Percentiles rank a stretch among this genome's conserved stretches.
These are phyloP conservation scores for Kwoniella shandongensis DNA, from an alignment of 768 basidiomycete species.

Conservation along the genomic window DNA sequence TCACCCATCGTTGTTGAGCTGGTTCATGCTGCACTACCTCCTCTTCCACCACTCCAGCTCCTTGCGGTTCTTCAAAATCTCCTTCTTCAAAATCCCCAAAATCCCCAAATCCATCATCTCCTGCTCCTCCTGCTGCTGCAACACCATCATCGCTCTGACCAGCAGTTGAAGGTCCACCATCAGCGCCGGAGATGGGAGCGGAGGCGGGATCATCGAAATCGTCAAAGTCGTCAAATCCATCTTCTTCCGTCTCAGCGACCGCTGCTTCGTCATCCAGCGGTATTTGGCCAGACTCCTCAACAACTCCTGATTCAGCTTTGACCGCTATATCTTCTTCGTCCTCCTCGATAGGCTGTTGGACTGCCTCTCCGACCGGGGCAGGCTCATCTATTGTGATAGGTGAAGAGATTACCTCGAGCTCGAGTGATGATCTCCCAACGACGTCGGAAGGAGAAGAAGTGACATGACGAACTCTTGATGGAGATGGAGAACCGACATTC, in stretches of 20 bases:
- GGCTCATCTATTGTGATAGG: too few species aligned
- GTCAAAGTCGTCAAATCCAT: conserved; percentile 63
- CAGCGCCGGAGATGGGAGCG: conserved; percentile 46
- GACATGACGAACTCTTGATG: not conserved
- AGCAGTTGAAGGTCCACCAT: conserved; percentile 19
- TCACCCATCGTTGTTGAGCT: conserved; percentile 26
- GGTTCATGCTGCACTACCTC: conserved; percentile 11
- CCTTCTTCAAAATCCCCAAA: conserved; percentile 66
- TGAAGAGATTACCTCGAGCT: too few species aligned
- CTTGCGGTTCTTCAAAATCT: conserved; percentile 48
- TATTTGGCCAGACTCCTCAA: too few species aligned
- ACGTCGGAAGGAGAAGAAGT: not conserved
- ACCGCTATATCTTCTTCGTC: too few species aligned
- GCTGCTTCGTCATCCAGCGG: too few species aligned
- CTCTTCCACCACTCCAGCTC: conserved; percentile 36
- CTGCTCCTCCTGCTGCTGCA: conserved; percentile 4
- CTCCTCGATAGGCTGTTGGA: too few species aligned
- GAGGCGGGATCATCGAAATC: conserved; percentile 57
- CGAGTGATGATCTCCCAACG: too few species aligned
- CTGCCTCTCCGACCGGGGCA: too few species aligned
- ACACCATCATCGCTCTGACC: too few species aligned
- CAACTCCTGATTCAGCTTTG: not conserved
- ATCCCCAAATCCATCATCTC: conserved; percentile 65
- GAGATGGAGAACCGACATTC: conserved; percentile 4
- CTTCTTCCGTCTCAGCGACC: conserved; percentile 33